Conservation (phyloP, 306 rosid genomes). For the Coriaria nepalensis region DNA sequence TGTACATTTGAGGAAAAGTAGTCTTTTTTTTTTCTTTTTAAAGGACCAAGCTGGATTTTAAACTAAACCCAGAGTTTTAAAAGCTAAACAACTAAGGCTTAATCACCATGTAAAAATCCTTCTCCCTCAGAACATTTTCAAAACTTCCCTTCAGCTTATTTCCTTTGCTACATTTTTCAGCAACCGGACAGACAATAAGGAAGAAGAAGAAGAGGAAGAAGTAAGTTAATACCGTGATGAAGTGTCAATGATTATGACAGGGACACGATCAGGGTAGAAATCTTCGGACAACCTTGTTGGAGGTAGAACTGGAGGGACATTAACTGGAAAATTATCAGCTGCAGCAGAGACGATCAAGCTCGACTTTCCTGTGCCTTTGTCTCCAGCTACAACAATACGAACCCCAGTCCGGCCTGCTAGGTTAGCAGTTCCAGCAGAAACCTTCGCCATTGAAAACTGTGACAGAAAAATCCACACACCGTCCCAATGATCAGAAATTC, state of each 20-base stretch:
- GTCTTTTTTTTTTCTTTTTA: no score
- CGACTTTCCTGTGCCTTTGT: slow-evolving; percentile 79
- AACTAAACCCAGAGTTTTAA: no score
- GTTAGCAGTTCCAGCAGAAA: slow-evolving; percentile 36
- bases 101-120: no score
- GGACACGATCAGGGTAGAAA: slow-evolving; percentile 82
- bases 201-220: no score
- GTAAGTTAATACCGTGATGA: slow-evolving; percentile 53
- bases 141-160: no score
- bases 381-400: slow-evolving; percentile 90
- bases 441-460: slow-evolving; percentile 48
- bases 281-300: slow-evolving; percentile 81
- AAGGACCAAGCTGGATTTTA: no score
- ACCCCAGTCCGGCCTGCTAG: slow-evolving; percentile 46
- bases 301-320: slow-evolving; percentile 70
- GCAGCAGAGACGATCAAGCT: slow-evolving; percentile 86
- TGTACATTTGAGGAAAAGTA: no score
- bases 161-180: no score
- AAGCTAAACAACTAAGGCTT: no score
- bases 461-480: slow-evolving; percentile 19
- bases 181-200: no score
- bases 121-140: no score
- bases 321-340: slow-evolving; percentile 57
- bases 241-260: slow-evolving; percentile 80
- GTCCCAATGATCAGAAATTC: slow-evolving; percentile 6